A percentile compares a stretch with the other conserved stretches of the same genome.
Conservation (phyloP, 2,329 filamentous ascomycete genomes). For the Tolypocladium ovalisporum region DNA sequence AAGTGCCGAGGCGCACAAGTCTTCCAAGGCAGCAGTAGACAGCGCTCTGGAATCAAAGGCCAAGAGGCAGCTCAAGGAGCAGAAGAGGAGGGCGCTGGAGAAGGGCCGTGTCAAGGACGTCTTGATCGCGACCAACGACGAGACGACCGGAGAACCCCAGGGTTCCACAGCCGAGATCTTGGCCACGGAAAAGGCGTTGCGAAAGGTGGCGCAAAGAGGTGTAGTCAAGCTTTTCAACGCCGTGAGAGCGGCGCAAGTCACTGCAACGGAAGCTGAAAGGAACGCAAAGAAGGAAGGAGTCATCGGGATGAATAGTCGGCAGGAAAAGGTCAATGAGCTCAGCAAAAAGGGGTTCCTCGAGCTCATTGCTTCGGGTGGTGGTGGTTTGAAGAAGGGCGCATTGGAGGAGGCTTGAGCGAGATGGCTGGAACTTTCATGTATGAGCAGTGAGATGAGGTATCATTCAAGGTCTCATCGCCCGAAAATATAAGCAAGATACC, state of each 20-base stretch:
- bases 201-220: slow-evolving; percentile 84
- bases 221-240: slow-evolving; percentile 97
- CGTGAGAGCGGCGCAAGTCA: slow-evolving; percentile 82
- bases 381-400: slow-evolving; percentile 45
- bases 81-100: slow-evolving; percentile 69
- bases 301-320: slow-evolving; percentile 66
- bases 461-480: slow-evolving; percentile 2
- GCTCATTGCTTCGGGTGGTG: slow-evolving; percentile 61
- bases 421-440: slow-evolving; percentile 11
- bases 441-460: slow-evolving; percentile 10
- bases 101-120: slow-evolving; percentile 86
- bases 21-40: slow-evolving; percentile 63
- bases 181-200: slow-evolving; percentile 67
- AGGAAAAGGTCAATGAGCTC: slow-evolving; percentile 90
- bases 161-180: slow-evolving; percentile 42
- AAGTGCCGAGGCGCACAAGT: slow-evolving; percentile 61
- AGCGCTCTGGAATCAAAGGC: slow-evolving; percentile 74
- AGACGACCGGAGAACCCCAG: slow-evolving; percentile 29
- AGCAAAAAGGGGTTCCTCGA: slow-evolving; percentile 95
- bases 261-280: slow-evolving; percentile 67
- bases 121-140: slow-evolving; percentile 50
- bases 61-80: slow-evolving; percentile 63
- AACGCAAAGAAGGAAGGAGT: slow-evolving; percentile 60
- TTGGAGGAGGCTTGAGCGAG: slow-evolving; percentile 38
- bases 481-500: slow-evolving; percentile 6